A percentile compares a stretch with the other conserved stretches of the same genome.
Conservation (phyloP, 2,329 filamentous ascomycete species). For the Rhinocladiella similis region DNA sequence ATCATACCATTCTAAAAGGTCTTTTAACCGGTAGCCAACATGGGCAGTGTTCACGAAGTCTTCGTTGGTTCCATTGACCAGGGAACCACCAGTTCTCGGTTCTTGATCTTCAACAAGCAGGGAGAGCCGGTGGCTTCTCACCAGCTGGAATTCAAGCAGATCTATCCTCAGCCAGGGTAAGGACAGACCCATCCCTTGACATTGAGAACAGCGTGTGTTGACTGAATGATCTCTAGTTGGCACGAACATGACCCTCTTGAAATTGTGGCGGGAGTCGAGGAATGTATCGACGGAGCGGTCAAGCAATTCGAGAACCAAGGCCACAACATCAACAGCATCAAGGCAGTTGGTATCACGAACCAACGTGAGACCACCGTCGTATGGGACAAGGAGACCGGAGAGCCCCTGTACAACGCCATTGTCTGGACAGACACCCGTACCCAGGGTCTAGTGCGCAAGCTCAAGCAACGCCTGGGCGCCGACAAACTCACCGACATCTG, state of each 20-base stretch:
- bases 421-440: constrained; percentile 90
- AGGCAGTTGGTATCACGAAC: constrained; percentile 80
- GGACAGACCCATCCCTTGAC: constrained; percentile 36
- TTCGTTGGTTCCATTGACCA: constrained; percentile 90
- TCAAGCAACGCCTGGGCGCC: constrained; percentile 67
- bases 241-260: constrained; percentile 84
- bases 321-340: constrained; percentile 67
- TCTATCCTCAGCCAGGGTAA: constrained; percentile 81
- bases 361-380: constrained; percentile 86
- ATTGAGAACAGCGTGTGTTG: background rate
- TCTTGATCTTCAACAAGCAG: constrained; percentile 81
- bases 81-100: constrained; percentile 84
- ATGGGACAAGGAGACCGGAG: constrained; percentile 78
- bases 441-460: constrained; percentile 70
- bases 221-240: constrained; percentile 59
- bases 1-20: background rate
- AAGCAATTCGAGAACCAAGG: constrained; percentile 71
- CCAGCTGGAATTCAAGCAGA: constrained; percentile 83
- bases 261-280: constrained; percentile 71
- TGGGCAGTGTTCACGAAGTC: constrained; percentile 46
- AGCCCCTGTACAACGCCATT: constrained; percentile 80
- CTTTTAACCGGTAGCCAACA: constrained; percentile 3
- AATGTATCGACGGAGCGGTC: constrained; percentile 76
- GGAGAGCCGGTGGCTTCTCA: constrained; percentile 79
- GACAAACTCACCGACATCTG: constrained; percentile 70